Evolutionary conservation across 352 stramenopile genomes (phyloP), one percentile per base, ranked within the genome.

Genomic region (Globisporangium nodosum): DNA sequence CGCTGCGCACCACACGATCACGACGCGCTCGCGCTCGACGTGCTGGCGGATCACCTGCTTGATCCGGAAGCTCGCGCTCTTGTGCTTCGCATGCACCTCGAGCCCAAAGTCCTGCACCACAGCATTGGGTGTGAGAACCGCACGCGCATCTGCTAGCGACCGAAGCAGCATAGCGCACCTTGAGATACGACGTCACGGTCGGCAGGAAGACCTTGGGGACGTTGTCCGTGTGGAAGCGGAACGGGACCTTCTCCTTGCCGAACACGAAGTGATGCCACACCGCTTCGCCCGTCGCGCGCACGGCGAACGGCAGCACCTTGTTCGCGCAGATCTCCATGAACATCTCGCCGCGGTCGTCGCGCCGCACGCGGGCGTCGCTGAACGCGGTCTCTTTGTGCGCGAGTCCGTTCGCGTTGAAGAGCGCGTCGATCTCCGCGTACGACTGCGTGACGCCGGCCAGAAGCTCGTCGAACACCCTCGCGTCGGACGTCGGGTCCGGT

Each of bases 181-280:
- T 58, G 50, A 64, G 31, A 13, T 64, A 54, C 18, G 58, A 49
- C 30, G 20, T 47, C 0, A 40, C 57, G 18, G 52, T 40, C 13
- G 21, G 58, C n/a, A 58, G 9, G 39, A 58, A 64, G 11, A 64
- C 57, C 4, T 52, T 69, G 52, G 69, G 50, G 24, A 55, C 43
- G 24, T 68, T 60, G 63, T 81, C 65, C 21, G 70, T 60, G 53
- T 76, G 71, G 48, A 68, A 76, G 27, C 43, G 58, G 30, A 71
- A 70, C 0, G 72, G 64, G 0, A 64, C 43, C 6, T 46, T 45
- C 42, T 72, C 63, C 8, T 69, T 71, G 0, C 65, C 64, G n/a
- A 51, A 65, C 21, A 61, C 63, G 20, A 74, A 70, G 39, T 78
- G 75, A 37, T 70, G 65, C 69, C 71, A 81, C 52, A 78, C 74